A percentile compares a stretch with the other conserved stretches of the same genome.
These are phyloP conservation scores for Geotrichum carabidarum DNA, from an alignment of 1,139 yeast genomes.

Conservation along the genomic window DNA sequence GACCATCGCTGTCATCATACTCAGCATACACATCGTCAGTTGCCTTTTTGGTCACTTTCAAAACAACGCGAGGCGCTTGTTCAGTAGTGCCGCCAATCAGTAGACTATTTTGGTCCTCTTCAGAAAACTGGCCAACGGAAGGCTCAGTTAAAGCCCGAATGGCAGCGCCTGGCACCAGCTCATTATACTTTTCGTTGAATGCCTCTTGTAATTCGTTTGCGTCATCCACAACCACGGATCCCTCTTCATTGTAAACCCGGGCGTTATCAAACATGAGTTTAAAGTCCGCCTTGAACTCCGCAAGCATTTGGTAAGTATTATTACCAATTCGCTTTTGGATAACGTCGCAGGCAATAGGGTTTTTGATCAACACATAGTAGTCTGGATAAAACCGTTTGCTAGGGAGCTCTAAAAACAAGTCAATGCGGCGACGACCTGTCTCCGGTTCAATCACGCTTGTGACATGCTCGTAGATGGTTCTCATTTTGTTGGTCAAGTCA, in stretches of 20 bases:
- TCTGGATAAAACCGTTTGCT: constrained; percentile 76
- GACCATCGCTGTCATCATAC: background rate
- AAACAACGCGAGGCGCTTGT: background rate
- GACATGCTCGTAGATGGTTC: constrained; percentile 27
- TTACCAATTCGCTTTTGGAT: constrained; percentile 42
- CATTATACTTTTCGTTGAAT: constrained; percentile 21
- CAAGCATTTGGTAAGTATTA: constrained; percentile 49
- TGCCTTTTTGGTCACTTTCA: background rate
- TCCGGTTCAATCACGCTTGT: constrained; percentile 29
- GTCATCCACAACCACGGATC: constrained; percentile 74
- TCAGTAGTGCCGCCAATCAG: background rate
- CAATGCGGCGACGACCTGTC: constrained; percentile 40
- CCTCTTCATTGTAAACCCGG: constrained; percentile 81
- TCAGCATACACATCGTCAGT: background rate
- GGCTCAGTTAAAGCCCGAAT: constrained; percentile 14
- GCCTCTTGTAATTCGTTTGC: constrained; percentile 58
- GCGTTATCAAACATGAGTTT: constrained; percentile 81
- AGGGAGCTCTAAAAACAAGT: constrained; percentile 63
- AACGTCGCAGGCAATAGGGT: constrained; percentile 74
- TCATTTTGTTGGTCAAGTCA: constrained; percentile 27
- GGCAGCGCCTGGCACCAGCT: constrained; percentile 19
- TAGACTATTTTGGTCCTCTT: background rate
- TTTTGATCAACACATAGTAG: constrained; percentile 71
- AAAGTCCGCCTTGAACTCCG: constrained; percentile 65
- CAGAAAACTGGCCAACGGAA: background rate